phyloP scores from a whole-genome alignment of 257 asterid species.

The Primulina eburnea region DNA sequence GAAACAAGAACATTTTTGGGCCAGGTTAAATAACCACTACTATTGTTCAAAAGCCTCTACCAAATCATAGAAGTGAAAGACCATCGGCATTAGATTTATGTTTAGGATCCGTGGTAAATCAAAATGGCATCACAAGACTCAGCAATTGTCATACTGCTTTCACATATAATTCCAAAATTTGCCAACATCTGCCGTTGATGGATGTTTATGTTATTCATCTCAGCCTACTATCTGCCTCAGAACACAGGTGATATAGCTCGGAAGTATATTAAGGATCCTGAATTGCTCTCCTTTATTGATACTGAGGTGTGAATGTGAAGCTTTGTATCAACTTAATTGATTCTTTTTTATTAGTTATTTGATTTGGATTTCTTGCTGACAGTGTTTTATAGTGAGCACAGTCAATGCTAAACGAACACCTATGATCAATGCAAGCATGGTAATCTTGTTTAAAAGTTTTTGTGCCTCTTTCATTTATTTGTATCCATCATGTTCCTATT shows the following conservation, averaged over 20 bases:
- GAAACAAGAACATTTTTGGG: neutral
- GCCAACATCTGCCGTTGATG: conserved; percentile 22
- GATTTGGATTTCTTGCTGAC: conserved; percentile 27
- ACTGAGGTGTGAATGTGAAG: conserved; percentile 62
- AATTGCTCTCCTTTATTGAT: conserved; percentile 83
- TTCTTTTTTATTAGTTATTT: conserved; percentile 18
- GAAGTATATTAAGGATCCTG: conserved; percentile 75
- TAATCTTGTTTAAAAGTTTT: conserved; percentile 33
- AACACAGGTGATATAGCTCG: conserved; percentile 94
- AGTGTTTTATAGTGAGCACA: conserved; percentile 99
- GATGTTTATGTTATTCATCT: conserved; percentile 32
- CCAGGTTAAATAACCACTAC: neutral
- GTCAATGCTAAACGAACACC: conserved; percentile 91
- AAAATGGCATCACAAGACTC: neutral
- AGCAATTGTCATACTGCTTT: neutral
- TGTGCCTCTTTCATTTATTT: conserved; percentile 11
- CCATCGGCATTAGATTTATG: neutral
- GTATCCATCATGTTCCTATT: neutral
- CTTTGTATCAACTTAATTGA: neutral
- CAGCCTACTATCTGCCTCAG: conserved; percentile 96
- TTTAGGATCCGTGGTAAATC: neutral
- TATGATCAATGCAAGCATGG: conserved; percentile 99
- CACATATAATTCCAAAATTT: conserved; percentile 1
- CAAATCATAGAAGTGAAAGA: conserved; percentile 9
- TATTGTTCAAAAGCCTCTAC: neutral